A percentile compares a stretch with the other conserved stretches of the same genome.
Conservation (phyloP, 441 rosid genomes). For the Brassica balearica region DNA sequence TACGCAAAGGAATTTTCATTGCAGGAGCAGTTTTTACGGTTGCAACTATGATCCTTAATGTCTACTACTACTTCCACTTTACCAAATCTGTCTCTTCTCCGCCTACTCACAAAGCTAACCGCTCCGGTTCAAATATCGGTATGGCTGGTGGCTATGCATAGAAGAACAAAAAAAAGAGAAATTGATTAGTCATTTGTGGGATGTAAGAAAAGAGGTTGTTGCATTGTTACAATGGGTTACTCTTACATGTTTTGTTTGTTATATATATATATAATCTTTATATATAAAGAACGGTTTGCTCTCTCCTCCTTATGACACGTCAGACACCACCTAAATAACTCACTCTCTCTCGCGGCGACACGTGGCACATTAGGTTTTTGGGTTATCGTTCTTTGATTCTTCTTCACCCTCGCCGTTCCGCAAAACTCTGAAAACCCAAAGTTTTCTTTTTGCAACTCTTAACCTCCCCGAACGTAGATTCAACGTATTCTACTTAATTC, state of each 20-base stretch:
- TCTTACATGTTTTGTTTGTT: constrained; percentile 16
- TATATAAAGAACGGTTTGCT: too few species aligned
- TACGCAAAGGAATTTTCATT: constrained; percentile 86
- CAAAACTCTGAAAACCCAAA: background rate
- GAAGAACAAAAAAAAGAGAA: background rate
- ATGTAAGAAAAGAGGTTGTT: constrained; percentile 25
- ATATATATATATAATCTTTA: background rate
- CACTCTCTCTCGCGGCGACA: too few species aligned
- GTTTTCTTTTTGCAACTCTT: background rate
- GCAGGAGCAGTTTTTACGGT: constrained; percentile 89
- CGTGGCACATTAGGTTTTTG: too few species aligned
- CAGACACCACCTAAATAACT: too few species aligned
- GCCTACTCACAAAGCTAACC: constrained; percentile 64
- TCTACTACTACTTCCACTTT: constrained; percentile 85
- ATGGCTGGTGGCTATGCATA: constrained; percentile 82
- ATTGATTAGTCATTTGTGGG: constrained; percentile 31
- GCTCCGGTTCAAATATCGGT: constrained; percentile 62
- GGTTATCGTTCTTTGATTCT: too few species aligned
- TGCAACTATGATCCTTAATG: constrained; percentile 83
- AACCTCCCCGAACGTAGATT: background rate
- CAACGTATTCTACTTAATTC: background rate
- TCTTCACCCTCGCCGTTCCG: background rate
- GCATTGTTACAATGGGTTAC: constrained; percentile 27
- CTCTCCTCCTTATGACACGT: too few species aligned
- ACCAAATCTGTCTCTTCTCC: constrained; percentile 71